A percentile compares a stretch with the other conserved stretches of the same genome.
Conservation (phyloP, 208 protist genomes). For the Wallacemonas sp. region DNA sequence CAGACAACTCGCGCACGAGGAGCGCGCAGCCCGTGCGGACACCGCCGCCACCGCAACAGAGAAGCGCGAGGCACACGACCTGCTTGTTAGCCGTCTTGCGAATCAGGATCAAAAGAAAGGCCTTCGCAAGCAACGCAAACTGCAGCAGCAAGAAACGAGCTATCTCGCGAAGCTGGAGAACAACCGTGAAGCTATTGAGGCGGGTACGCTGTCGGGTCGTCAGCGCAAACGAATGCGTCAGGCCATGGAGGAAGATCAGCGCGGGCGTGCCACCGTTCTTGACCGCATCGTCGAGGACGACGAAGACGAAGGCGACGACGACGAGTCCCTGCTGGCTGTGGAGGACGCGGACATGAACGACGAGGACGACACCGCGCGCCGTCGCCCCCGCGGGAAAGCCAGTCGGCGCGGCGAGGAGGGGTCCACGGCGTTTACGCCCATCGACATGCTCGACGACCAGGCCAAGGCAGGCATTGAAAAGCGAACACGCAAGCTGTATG, state of each 20-base stretch:
- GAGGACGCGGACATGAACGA: neutral
- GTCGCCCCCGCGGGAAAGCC: neutral
- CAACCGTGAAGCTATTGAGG: conserved; percentile 96
- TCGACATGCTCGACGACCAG: conserved; percentile 72
- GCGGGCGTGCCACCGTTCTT: conserved; percentile 2
- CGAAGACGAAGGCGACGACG: conserved; percentile 24
- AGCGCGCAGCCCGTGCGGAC: conserved; percentile 95
- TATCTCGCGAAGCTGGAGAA: conserved; percentile 97
- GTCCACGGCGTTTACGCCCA: conserved; percentile 36
- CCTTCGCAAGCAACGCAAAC: conserved; percentile 97
- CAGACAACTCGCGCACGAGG: conserved; percentile 92
- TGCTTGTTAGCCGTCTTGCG: conserved; percentile 98
- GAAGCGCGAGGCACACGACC: conserved; percentile 98
- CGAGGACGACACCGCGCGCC: neutral
- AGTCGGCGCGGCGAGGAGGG: neutral
- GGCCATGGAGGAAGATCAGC: conserved; percentile 73
- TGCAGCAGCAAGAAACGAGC: conserved; percentile 97
- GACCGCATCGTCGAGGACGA: conserved; percentile 14
- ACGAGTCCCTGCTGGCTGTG: neutral
- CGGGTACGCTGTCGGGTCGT: conserved; percentile 87
- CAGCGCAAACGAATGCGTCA: conserved; percentile 62
- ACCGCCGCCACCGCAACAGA: conserved; percentile 97
- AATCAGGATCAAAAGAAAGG: conserved; percentile 99
- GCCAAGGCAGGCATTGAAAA: conserved; percentile 58
- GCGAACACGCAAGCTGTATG: conserved; percentile 46